phyloP scores from a whole-genome alignment of 306 rosid species.

The Prunus mume region DNA sequence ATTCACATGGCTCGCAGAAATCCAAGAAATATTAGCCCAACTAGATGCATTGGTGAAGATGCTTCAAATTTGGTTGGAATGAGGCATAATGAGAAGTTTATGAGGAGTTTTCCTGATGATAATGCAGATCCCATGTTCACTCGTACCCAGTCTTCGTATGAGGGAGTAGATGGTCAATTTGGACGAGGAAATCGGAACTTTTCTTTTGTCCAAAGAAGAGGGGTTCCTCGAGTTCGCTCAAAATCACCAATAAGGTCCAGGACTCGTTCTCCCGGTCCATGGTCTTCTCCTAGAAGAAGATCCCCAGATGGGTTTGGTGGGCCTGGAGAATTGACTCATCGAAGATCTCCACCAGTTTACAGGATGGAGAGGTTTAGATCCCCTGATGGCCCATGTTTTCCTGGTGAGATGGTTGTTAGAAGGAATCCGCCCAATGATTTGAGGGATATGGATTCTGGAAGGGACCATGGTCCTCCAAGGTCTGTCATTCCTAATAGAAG shows the following conservation, averaged over 20 bases:
- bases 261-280: slow-evolving; percentile 73
- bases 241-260: slow-evolving; percentile 77
- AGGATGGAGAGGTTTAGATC: slow-evolving; percentile 76
- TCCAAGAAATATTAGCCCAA: slow-evolving; percentile 59
- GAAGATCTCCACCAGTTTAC: slow-evolving; percentile 61
- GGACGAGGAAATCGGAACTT: slow-evolving; percentile 57
- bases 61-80: slow-evolving; percentile 56
- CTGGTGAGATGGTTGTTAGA: slow-evolving; percentile 57
- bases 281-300: slow-evolving; percentile 80
- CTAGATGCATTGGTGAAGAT: slow-evolving; percentile 55
- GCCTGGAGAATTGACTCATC: slow-evolving; percentile 55
- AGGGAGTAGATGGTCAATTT: slow-evolving; percentile 57
- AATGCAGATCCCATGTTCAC: slow-evolving; percentile 45
- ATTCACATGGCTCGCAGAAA: slow-evolving; percentile 59
- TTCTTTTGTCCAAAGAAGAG: slow-evolving; percentile 63
- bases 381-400: slow-evolving; percentile 66
- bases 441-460: slow-evolving; percentile 71
- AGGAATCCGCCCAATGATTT: slow-evolving; percentile 63
- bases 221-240: slow-evolving; percentile 50
- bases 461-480: slow-evolving; percentile 70
- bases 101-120: slow-evolving; percentile 58
- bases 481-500: slow-evolving; percentile 52
- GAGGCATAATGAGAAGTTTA: slow-evolving; percentile 62
- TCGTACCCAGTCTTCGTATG: slow-evolving; percentile 56
- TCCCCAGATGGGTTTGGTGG: slow-evolving; percentile 73